Conservation (phyloP, 805 yeast genomes). For the Ogataea ramenticola region DNA sequence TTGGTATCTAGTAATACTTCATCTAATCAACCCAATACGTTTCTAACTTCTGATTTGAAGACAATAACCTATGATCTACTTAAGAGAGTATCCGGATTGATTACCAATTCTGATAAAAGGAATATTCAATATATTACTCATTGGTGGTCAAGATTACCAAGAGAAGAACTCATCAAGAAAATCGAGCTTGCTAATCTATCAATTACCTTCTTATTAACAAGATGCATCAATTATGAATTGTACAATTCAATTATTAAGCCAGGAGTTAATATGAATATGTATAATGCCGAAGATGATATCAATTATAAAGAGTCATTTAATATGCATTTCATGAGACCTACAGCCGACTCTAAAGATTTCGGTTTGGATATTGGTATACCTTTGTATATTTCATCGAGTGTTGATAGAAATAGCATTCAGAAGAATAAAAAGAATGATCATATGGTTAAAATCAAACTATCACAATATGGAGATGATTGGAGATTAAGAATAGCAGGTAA, state of each 20-base stretch:
- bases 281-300: slow-evolving; percentile 19
- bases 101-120: slow-evolving; percentile 42
- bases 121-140: slow-evolving; percentile 38
- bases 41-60: slow-evolving; percentile 40
- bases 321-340: slow-evolving; percentile 19
- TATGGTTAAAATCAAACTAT: slow-evolving; percentile 35
- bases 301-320: slow-evolving; percentile 21
- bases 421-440: slow-evolving; percentile 9
- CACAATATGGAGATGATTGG: slow-evolving; percentile 77
- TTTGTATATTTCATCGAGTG: slow-evolving; percentile 14
- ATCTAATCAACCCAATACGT: slow-evolving; percentile 1
- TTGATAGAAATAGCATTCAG: slow-evolving; percentile 8
- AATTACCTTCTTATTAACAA: slow-evolving; percentile 66
- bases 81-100: slow-evolving; percentile 61
- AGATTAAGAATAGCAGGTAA: slow-evolving; percentile 62
- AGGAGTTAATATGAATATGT: slow-evolving; percentile 9
- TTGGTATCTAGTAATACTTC: slow-evolving; percentile 21
- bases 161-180: slow-evolving; percentile 38
- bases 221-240: slow-evolving; percentile 33
- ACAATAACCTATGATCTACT: slow-evolving; percentile 59
- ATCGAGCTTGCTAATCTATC: slow-evolving; percentile 69
- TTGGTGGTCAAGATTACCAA: slow-evolving; percentile 44
- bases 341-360: slow-evolving; percentile 15
- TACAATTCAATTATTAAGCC: slow-evolving; percentile 16
- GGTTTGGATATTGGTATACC: slow-evolving; percentile 20